Conservation (phyloP, 371 early-diverging fungal genomes). For the Mycotypha africana region DNA sequence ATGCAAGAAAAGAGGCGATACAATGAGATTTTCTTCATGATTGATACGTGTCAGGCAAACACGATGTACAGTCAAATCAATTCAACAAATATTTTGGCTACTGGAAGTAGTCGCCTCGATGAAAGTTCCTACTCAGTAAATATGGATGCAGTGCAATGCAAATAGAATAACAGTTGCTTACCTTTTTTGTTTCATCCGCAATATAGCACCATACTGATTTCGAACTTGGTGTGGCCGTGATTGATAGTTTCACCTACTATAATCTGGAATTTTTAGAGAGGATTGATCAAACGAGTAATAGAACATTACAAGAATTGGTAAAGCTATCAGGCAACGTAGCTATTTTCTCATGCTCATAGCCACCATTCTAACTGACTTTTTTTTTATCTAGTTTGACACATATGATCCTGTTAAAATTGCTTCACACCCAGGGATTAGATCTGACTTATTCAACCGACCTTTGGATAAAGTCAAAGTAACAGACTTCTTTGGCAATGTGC, state of each 20-base stretch:
- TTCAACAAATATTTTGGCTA: constrained; percentile 88
- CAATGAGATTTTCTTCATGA: constrained; percentile 93
- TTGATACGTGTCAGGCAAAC: constrained; percentile 97
- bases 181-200: background rate
- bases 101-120: constrained; percentile 80
- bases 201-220: constrained; percentile 79
- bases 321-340: no score
- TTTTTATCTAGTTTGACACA: constrained; percentile 62
- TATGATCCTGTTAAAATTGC: constrained; percentile 69
- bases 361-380: no score
- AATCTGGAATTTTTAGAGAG: constrained; percentile 86
- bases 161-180: no score
- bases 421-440: constrained; percentile 80
- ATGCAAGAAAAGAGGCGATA: constrained; percentile 95
- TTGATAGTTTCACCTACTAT: constrained; percentile 95
- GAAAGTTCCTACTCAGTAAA: constrained; percentile 91
- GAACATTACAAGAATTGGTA: constrained; percentile 73
- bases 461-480: constrained; percentile 76
- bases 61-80: constrained; percentile 89
- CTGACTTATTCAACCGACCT: constrained; percentile 74
- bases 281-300: constrained; percentile 71
- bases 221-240: constrained; percentile 93
- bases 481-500: constrained; percentile 94
- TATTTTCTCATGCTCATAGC: no score
- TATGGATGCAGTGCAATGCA: background rate